A percentile compares a stretch with the other conserved stretches of the same genome.
Conservation (phyloP, 2,329 filamentous ascomycete species). For the Trichophyton mentagrophytes region DNA sequence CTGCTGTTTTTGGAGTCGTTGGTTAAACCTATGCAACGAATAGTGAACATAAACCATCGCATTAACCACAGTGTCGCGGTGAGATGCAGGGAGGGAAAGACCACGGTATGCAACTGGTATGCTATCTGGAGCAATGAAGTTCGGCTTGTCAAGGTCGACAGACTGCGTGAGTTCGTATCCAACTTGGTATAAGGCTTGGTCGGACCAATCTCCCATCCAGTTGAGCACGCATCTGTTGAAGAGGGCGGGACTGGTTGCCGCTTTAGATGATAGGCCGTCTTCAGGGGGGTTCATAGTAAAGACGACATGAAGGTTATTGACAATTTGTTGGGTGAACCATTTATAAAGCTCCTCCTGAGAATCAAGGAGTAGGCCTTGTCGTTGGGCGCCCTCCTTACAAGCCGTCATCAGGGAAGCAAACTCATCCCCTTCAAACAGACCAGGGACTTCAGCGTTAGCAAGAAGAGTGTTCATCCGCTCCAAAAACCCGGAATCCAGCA, state of each 20-base stretch:
- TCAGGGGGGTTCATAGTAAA: conserved; percentile 99
- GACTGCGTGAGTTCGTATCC: conserved; percentile 89
- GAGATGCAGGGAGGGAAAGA: conserved; percentile 69
- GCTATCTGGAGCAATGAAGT: conserved; percentile 74
- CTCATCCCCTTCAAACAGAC: conserved; percentile 97
- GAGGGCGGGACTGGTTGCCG: conserved; percentile 88
- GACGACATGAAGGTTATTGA: conserved; percentile 97
- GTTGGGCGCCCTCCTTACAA: conserved; percentile 94
- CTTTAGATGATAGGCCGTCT: conserved; percentile 86
- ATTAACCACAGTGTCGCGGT: conserved; percentile 87
- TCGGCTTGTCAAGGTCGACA: conserved; percentile 83
- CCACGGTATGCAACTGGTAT: conserved; percentile 87
- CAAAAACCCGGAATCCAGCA: conserved; percentile 94
- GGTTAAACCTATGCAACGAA: conserved; percentile 81
- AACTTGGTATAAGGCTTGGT: conserved; percentile 96
- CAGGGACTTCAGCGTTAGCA: conserved; percentile 97
- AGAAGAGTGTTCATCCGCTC: conserved; percentile 98
- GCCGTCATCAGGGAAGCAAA: conserved; percentile 98
- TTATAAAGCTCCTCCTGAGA: conserved; percentile 99
- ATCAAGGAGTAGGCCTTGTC: conserved; percentile 86
- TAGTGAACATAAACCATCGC: conserved; percentile 99
- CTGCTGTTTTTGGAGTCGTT: conserved; percentile 78
- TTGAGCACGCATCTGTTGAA: conserved; percentile 99
- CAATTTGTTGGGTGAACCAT: conserved; percentile 99
- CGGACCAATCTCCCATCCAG: conserved; percentile 99